These are phyloP conservation scores for Solanum verrucosum DNA, from an alignment of 257 asterid genomes.

Conservation along the genomic window DNA sequence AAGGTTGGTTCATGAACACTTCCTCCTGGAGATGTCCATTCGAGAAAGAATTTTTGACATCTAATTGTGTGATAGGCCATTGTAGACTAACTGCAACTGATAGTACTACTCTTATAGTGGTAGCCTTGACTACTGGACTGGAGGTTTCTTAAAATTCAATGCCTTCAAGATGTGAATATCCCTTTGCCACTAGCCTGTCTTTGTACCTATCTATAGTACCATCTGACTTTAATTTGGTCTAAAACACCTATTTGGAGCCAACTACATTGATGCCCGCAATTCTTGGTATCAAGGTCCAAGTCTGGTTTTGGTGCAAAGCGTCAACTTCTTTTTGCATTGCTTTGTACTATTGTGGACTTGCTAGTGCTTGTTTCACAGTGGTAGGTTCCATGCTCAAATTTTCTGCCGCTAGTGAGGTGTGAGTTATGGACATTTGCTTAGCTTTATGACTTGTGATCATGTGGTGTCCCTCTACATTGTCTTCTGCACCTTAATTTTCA, in stretches of 20 bases:
- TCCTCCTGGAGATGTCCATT: background rate
- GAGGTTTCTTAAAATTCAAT: background rate
- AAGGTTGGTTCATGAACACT: background rate
- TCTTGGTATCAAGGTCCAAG: background rate
- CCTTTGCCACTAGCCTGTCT: background rate
- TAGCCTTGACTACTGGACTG: background rate
- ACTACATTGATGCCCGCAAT: no score
- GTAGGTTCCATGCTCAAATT: background rate
- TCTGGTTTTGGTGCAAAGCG: background rate
- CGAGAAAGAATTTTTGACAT: background rate
- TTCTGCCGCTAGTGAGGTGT: background rate
- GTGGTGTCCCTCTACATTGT: background rate
- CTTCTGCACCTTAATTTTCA: background rate
- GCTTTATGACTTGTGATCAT: background rate
- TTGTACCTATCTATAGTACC: no score
- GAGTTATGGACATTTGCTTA: background rate
- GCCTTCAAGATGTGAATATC: background rate
- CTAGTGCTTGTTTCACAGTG: background rate
- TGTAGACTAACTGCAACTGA: background rate
- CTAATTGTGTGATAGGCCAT: background rate
- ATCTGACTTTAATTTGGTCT: background rate
- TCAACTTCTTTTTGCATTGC: background rate
- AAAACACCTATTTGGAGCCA: background rate
- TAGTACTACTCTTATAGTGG: background rate
- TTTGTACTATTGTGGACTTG: background rate